phyloP scores from a whole-genome alignment of 148 eudicot species.

The Rhododendron griersonianum region DNA sequence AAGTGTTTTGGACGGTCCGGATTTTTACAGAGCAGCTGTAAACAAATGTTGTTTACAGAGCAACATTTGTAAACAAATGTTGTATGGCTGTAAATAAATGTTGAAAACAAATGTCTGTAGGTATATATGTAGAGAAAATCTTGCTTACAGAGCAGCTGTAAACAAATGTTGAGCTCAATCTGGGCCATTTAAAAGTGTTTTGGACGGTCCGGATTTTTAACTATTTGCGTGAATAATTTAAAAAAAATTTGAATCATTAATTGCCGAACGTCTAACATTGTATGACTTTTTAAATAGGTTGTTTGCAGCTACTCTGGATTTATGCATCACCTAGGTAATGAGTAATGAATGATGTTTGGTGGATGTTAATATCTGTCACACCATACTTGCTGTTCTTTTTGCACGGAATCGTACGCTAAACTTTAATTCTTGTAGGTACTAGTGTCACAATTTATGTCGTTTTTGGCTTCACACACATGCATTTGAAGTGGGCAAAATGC shows the following conservation, averaged over 20 bases:
- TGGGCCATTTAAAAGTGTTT: too few relatives aligned
- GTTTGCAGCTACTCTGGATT: rapidly evolving
- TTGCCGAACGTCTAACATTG: too few relatives aligned
- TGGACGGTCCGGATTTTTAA: too few relatives aligned
- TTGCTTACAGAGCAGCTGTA: too few relatives aligned
- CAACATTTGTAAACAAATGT: too few relatives aligned
- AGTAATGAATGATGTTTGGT: conserved; percentile 2
- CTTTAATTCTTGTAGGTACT: neutral
- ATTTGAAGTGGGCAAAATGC: neutral
- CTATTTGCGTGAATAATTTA: too few relatives aligned
- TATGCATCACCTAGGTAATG: neutral
- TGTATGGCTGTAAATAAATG: too few relatives aligned
- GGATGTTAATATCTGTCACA: conserved; percentile 4
- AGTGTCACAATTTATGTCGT: neutral
- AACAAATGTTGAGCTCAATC: too few relatives aligned
- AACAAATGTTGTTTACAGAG: too few relatives aligned
- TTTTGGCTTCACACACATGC: neutral
- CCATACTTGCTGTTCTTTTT: neutral
- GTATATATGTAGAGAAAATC: neutral
- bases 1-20: too few relatives aligned
- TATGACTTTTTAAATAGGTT: too few relatives aligned
- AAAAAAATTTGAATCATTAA: rapidly evolving
- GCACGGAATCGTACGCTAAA: neutral
- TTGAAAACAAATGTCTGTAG: neutral
- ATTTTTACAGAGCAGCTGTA: too few relatives aligned